Percentiles rank a stretch among this genome's conserved stretches.
phyloP scores from a whole-genome alignment of 768 basidiomycete genomes.

The Lyophyllum atratum region DNA sequence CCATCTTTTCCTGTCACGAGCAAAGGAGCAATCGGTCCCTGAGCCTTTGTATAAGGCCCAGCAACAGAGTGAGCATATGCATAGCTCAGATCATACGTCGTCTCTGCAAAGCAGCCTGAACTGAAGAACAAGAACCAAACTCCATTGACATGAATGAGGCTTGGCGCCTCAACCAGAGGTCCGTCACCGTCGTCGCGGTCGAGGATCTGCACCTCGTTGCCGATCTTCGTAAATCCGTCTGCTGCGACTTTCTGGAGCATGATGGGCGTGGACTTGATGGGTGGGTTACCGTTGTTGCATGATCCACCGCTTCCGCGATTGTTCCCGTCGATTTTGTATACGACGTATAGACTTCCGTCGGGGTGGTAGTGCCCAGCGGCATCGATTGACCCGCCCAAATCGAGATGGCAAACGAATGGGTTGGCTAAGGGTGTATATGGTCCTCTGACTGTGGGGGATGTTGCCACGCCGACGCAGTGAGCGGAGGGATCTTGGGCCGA shows the following conservation, averaged over 20 bases:
- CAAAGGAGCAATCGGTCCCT: slow-evolving; percentile 12
- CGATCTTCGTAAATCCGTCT: slow-evolving; percentile 15
- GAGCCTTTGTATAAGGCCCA: slow-evolving; percentile 15
- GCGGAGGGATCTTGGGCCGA: slow-evolving; percentile 9
- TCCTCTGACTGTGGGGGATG: slow-evolving; percentile 7
- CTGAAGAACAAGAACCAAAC: slow-evolving; percentile 18
- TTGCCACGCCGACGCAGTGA: slow-evolving; percentile 16
- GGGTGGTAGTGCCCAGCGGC: slow-evolving; percentile 16
- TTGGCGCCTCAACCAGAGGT: slow-evolving; percentile 15
- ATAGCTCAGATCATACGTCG: slow-evolving; percentile 16
- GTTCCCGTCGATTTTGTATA: slow-evolving; percentile 16
- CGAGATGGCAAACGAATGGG: slow-evolving; percentile 14
- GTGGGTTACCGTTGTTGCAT: slow-evolving; percentile 15
- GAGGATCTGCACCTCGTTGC: slow-evolving; percentile 13
- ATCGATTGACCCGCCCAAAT: slow-evolving; percentile 14
- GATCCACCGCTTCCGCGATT: slow-evolving; percentile 14
- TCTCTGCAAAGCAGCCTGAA: slow-evolving; percentile 15
- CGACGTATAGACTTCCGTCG: slow-evolving; percentile 16
- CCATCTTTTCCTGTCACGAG: slow-evolving; percentile 12
- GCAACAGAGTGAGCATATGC: slow-evolving; percentile 13
- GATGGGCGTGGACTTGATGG: slow-evolving; percentile 17
- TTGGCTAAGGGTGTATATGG: slow-evolving; percentile 6
- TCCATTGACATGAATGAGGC: slow-evolving; percentile 13
- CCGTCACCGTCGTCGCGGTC: slow-evolving; percentile 17
- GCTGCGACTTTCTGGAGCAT: slow-evolving; percentile 17